Evolutionary conservation across 169 alveolate species (phyloP).

Genomic region (Amoebophrya sp.): DNA sequence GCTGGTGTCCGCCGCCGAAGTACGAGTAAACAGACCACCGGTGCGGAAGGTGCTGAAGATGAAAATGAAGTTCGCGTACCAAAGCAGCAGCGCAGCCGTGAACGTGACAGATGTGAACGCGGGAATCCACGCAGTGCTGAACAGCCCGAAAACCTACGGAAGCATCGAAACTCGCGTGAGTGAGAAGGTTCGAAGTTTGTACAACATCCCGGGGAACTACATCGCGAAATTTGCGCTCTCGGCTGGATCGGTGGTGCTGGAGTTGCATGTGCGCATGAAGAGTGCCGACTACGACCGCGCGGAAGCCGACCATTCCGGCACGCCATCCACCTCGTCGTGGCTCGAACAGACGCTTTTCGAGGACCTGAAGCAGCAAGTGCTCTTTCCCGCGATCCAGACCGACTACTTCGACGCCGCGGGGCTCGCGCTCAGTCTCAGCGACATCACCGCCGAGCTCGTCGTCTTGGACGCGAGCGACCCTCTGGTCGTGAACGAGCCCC

Average conservation of each 20-base stretch:
- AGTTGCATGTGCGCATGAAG: background rate
- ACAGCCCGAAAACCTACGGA: background rate
- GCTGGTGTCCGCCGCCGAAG: background rate
- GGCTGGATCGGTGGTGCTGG: background rate
- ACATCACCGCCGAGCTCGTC: background rate
- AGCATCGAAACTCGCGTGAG: background rate
- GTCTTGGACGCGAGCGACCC: background rate
- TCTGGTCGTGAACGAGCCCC: background rate
- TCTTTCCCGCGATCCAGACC: background rate
- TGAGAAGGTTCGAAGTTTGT: background rate
- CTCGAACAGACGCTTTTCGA: background rate
- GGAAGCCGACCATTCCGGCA: background rate
- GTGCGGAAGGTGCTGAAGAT: background rate
- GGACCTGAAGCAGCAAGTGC: background rate
- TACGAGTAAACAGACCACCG: background rate
- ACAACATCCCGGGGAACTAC: background rate
- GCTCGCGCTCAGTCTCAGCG: background rate
- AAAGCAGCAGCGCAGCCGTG: background rate
- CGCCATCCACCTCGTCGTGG: background rate
- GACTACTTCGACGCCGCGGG: background rate
- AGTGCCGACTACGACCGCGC: background rate
- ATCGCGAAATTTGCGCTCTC: background rate
- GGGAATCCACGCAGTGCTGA: background rate
- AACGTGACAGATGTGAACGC: background rate
- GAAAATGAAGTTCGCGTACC: background rate